These are phyloP conservation scores for apple (Malus domestica) DNA, from an alignment of 306 rosid genomes.

Conservation along the genomic window ASM211411v1 NC_041801.1:381001-381500, in stretches of 20 bases:
- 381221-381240: background rate
- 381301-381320: constrained; percentile 86
- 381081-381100: background rate
- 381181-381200: too few relatives aligned
- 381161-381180: background rate
- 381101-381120: background rate
- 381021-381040: constrained; percentile 97
- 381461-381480: constrained; percentile 96
- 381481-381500: constrained; percentile 85
- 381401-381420: constrained; percentile 94
- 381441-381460: constrained; percentile 72
- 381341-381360: constrained; percentile 87
- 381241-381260: background rate
- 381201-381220: background rate
- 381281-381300: constrained; percentile 90
- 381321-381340: constrained; percentile 84
- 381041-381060: constrained; percentile 92
- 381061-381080: constrained; percentile 77
- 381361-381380: constrained; percentile 94
- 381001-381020: constrained; percentile 86
- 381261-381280: constrained; percentile 53
- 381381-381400: constrained; percentile 83
- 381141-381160: background rate
- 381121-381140: background rate
- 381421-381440: constrained; percentile 92